Base-by-base conservation (phyloP, 208 protist genomes). In the Zelonia costaricensis region DNA sequence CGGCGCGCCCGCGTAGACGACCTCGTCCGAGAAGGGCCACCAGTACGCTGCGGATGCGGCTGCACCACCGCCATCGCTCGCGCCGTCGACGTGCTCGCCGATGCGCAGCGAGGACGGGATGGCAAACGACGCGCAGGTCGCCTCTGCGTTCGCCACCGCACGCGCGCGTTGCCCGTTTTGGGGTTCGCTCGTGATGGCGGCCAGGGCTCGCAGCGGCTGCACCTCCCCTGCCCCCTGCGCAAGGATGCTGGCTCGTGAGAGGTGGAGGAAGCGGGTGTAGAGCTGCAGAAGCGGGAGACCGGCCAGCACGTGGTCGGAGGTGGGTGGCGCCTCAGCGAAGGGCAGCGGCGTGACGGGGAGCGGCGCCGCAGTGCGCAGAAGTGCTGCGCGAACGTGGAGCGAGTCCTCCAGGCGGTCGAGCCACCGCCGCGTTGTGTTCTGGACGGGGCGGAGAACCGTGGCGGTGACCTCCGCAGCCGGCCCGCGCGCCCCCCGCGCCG, bases 11-110 rank as follows among this genome's bases (percentile, higher is more conserved):
- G 87, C 69, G 69, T 95, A 98, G 43, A 95, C 45, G 27, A 84
- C 77, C 73, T 97, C 92, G 28, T 87, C 69, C 62, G 97, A 97
- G 61, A 92, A 97, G n/a, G 97, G 97, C 96, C 96, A 98, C 52
- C 90, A 80, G 62, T 94, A 97, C 25, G 56, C n/a, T n/a, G 16
- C 31, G 12, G 43, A 52, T 9, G 0, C 13, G 7, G 39, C 28
- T 7, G 4, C 33, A 38, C 33, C 33, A 38, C 10, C 33, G 10
- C 8, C 33, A 38, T 13, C 33, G 10, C 33, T 38, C 8, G 8
- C 55, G 13, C 57, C n/a, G n/a, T n/a, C n/a, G n/a, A n/a, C n/a
- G n/a, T n/a, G n/a, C n/a, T n/a, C 30, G 3, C 64, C 64, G 3
- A 71, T 39, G 56, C 18, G 28, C 22, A 71, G 12, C 0, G 40